Evolutionary conservation across 306 rosid species (phyloP).

Genomic region (Vigna radiata): DNA sequence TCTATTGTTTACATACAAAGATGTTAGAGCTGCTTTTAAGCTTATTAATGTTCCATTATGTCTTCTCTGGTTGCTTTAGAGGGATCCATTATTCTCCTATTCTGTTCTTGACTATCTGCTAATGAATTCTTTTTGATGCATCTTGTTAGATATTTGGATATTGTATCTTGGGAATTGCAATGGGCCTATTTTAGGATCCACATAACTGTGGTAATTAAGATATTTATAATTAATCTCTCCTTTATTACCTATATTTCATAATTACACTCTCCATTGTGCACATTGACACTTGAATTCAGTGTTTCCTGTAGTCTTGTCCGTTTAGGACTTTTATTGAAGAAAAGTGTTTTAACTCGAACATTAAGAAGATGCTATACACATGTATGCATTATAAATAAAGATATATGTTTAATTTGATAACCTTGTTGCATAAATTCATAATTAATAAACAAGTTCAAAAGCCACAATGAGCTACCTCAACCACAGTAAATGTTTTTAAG

Average conservation of each 20-base stretch:
- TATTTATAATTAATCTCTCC: background rate
- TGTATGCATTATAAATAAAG: background rate
- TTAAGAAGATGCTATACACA: constrained; percentile 11
- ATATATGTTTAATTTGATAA: background rate
- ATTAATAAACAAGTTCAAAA: background rate
- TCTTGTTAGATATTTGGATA: background rate
- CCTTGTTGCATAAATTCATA: background rate
- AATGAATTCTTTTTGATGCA: constrained; percentile 3
- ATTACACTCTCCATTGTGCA: background rate
- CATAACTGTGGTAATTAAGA: background rate
- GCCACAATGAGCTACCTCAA: background rate
- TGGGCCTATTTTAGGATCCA: background rate
- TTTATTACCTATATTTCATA: background rate
- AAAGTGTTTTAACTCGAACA: background rate
- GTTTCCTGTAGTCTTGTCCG: background rate
- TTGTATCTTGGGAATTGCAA: background rate
- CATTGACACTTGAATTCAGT: background rate
- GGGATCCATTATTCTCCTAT: constrained; percentile 8
- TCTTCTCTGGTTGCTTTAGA: background rate
- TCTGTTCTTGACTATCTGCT: constrained; percentile 16
- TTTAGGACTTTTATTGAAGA: background rate
- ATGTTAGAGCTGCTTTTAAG: background rate
- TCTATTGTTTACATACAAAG: background rate
- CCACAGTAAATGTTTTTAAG: background rate
- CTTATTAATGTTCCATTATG: constrained; percentile 8